Evolutionary conservation across 2,329 filamentous ascomycete species (phyloP).

Genomic region (Pyrenophora seminiperda): DNA sequence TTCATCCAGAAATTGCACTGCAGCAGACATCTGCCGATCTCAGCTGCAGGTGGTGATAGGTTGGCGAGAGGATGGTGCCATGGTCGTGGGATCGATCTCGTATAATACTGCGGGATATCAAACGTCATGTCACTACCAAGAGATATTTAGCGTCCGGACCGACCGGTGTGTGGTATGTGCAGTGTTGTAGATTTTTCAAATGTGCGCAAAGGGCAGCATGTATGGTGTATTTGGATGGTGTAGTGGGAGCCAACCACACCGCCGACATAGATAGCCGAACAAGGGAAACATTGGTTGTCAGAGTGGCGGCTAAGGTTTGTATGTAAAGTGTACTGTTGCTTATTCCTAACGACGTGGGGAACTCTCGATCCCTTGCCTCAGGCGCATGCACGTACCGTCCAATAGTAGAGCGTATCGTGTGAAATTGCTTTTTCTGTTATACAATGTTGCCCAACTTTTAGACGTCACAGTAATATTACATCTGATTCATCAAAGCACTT

Average conservation of each 20-base stretch:
- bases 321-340: too few relatives aligned
- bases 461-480: conserved; percentile 19
- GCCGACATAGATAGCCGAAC: background rate
- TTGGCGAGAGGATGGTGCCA: background rate
- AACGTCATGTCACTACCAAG: too few relatives aligned
- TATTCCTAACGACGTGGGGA: too few relatives aligned
- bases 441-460: conserved; percentile 24
- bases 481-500: conserved; percentile 13
- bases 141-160: too few relatives aligned
- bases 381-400: background rate
- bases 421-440: conserved; percentile 20
- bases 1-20: too few relatives aligned
- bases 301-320: too few relatives aligned
- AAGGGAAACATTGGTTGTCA: too few relatives aligned
- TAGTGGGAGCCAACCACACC: conserved; percentile 7
- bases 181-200: background rate
- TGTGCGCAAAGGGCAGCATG: background rate
- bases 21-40: too few relatives aligned
- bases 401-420: conserved; percentile 3
- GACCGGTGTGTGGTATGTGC: background rate
- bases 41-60: too few relatives aligned
- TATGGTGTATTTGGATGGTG: background rate
- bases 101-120: too few relatives aligned
- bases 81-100: background rate
- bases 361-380: background rate